Evolutionary conservation across 73 alveolate species (phyloP), one percentile per base, ranked within the genome.

Genomic region (Stentor coeruleus): DNA sequence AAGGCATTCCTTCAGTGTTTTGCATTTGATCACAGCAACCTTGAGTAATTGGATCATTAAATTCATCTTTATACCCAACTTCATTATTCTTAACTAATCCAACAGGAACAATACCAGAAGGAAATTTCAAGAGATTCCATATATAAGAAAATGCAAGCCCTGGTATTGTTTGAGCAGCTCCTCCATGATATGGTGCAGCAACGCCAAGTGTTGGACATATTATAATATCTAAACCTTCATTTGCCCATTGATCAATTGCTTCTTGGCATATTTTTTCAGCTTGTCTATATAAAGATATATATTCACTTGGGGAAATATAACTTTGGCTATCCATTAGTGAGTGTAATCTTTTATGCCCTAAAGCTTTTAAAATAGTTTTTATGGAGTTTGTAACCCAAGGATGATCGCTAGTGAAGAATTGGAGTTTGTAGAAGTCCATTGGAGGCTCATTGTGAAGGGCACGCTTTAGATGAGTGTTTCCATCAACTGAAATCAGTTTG

Each of bases 1-100:
- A 87, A 31, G 98, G 98, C 35, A 94, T 39, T 1, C 94, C 95
- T 11, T 76, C 90, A 72, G 94, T 59, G 4, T 84, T 91, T 49
- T 82, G 60, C 93, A 92, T 88, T 35, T 84, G 74, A 38, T 91
- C 83, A 40, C 83, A 66, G 31, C 86, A 55, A 2, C 59, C 55
- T 30, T 73, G 58, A 20, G 89, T 81, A 79, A 74, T 66, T 15
- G 76, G 39, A 59, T 88, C 94, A 35, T 89, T 85, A 3, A 26
- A 38, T 1, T 85, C 83, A 79, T 41, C 74, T 40, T 40, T 38
- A 59, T 85, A 87, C 39, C 35, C 38, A 33, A 76, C 30, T 57
- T 91, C 97, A n/a, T 86, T 88, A 30, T 75, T 85, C 35, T 82
- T 14, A 4, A 91, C 97, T 15, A 59, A 49, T 28, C 95, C 87